Percentiles rank a stretch among this genome's conserved stretches.
Evolutionary conservation across 2,329 filamentous ascomycete species (phyloP).

Genomic region (Aureobasidium leucospermi): DNA sequence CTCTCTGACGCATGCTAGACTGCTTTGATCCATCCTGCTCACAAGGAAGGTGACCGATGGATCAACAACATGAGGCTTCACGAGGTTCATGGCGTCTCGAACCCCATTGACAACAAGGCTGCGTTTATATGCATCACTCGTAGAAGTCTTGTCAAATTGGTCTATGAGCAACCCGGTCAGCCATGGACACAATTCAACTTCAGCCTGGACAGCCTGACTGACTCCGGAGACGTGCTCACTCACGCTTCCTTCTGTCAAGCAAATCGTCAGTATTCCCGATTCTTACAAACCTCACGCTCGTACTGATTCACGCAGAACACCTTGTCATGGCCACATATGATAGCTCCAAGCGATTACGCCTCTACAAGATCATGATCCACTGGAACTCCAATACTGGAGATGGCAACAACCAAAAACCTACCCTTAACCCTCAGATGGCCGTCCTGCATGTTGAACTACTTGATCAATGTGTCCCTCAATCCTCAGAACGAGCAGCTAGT

Average conservation of each 20-base stretch:
- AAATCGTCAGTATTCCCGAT: slow-evolving; percentile 12
- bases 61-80: slow-evolving; percentile 61
- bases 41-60: slow-evolving; percentile 46
- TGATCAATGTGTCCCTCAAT: slow-evolving; percentile 1
- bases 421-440: slow-evolving; percentile 3
- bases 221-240: slow-evolving; percentile 44
- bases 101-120: slow-evolving; percentile 63
- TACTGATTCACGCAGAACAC: slow-evolving; percentile 32
- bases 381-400: slow-evolving; percentile 53
- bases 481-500: slow-evolving; percentile 37
- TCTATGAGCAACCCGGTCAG: slow-evolving; percentile 68
- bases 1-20: slow-evolving; percentile 27
- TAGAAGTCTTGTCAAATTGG: slow-evolving; percentile 64
- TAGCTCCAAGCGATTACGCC: slow-evolving; percentile 61
- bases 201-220: slow-evolving; percentile 67
- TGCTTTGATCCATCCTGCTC: slow-evolving; percentile 30
- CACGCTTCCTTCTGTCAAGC: slow-evolving; percentile 61
- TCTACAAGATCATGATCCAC: slow-evolving; percentile 65
- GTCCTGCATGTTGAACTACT: slow-evolving; percentile 10
- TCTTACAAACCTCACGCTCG: too few relatives aligned
- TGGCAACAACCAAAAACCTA: not conserved
- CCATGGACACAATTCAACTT: slow-evolving; percentile 64
- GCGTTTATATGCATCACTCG: slow-evolving; percentile 71
- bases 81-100: slow-evolving; percentile 62
- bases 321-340: slow-evolving; percentile 63